Evolutionary conservation across 371 early-diverging fungal genomes (phyloP), one percentile per base, ranked within the genome.

Genomic region (Nematocida major): DNA sequence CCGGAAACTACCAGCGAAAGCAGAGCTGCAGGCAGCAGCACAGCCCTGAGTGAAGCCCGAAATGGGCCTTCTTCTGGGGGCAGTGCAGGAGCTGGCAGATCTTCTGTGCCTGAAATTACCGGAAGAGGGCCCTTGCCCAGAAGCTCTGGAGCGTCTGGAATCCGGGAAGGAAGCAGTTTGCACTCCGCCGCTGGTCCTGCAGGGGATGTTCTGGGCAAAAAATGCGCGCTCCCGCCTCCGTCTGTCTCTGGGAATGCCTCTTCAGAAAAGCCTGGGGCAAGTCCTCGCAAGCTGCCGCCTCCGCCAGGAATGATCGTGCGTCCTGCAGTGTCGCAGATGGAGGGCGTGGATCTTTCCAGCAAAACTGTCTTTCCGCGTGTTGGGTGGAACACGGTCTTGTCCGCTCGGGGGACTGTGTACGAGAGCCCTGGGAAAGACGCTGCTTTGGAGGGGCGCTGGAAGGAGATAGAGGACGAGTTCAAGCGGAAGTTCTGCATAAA

Each of bases 401-500:
- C 24, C 4, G 40, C 54, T 18, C 7, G 34, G 24, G 76, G 76
- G 26, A 48, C 62, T 0, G 18, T 73, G 3, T 73, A 73, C 28
- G 76, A 63, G 15, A 49, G 26, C 11, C 18, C 40, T 5, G 61
- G 3, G 20, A 11, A 69, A 22, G n/a, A 32, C 15, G 63, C 32
- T 7, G 28, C 32, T 13, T 22, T 34, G 13, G 57, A 26, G 9
- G n/a, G 34, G 26, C 5, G 45, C 15, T 73, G 76, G 76, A 32
- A 9, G 5, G 49, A 48, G 39, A 38, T 73, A 1, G 76, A 73
- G 63, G 39, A 63, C 15, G 59, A 50, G 5, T 65, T 73, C 22
- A 73, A 47, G 18, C 45, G 28, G 26, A 50, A 50, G 34, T 73
- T 73, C 50, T 73, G 76, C 45, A 43, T 62, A 47, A 38, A 34